These are phyloP conservation scores for Hericium alpestre DNA, from an alignment of 768 basidiomycete genomes.

Conservation along the genomic window DNA sequence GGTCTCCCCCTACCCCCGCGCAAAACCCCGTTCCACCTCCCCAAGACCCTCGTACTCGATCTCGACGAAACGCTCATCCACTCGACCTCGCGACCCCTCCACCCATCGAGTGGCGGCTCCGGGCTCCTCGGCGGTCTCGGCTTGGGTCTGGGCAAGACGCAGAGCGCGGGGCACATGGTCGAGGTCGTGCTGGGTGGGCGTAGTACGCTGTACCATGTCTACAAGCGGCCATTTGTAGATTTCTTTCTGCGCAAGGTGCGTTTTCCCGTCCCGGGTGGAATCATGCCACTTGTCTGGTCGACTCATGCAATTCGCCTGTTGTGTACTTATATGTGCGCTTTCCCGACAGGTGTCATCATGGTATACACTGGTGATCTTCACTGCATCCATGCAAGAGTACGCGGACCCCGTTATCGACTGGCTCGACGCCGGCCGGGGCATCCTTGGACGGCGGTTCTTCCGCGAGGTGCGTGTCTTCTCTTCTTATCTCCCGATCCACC, in stretches of 20 bases:
- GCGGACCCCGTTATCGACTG: slow-evolving; percentile 99
- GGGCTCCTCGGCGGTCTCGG: slow-evolving; percentile 40
- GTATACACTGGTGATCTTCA: slow-evolving; percentile 99
- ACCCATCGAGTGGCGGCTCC: slow-evolving; percentile 33
- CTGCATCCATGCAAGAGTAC: slow-evolving; percentile 98
- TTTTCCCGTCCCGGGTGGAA: slow-evolving; percentile 1
- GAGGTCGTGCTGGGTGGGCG: slow-evolving; percentile 85
- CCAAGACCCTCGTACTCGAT: slow-evolving; percentile 93
- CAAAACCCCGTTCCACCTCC: slow-evolving; percentile 67
- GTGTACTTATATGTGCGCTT: not conserved
- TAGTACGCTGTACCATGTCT: slow-evolving; percentile 92
- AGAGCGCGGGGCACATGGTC: slow-evolving; percentile 74
- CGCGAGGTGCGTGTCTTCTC: slow-evolving; percentile 58
- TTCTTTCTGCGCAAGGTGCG: slow-evolving; percentile 82
- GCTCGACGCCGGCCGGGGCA: slow-evolving; percentile 90
- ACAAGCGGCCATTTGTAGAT: slow-evolving; percentile 96
- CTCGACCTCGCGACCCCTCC: slow-evolving; percentile 77
- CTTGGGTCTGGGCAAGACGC: slow-evolving; percentile 45
- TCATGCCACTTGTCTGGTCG: not conserved
- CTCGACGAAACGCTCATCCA: slow-evolving; percentile 98
- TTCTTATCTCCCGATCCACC: not conserved
- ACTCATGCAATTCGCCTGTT: not conserved
- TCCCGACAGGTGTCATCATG: slow-evolving; percentile 79
- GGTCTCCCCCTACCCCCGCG: slow-evolving; percentile 42
- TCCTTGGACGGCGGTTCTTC: slow-evolving; percentile 81